A percentile compares a stretch with the other conserved stretches of the same genome.
Conservation (phyloP, 2,329 filamentous ascomycete genomes). For the Diaporthe capsici region DNA sequence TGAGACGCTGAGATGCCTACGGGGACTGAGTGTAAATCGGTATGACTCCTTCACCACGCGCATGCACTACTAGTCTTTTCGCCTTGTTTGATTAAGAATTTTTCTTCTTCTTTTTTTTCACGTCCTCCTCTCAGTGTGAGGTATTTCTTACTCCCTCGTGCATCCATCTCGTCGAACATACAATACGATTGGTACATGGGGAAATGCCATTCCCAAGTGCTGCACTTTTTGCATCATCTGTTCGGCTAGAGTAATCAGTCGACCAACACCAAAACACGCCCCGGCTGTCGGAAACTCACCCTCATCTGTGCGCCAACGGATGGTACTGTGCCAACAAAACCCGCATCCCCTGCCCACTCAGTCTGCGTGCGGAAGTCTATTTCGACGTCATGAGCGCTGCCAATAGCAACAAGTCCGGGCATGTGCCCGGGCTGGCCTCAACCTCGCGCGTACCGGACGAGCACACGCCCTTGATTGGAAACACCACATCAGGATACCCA, state of each 20-base stretch:
- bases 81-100: too few relatives aligned
- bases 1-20: neutral
- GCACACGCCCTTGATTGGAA: slow-evolving; percentile 37
- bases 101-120: neutral
- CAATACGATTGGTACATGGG: neutral
- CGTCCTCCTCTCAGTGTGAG: neutral
- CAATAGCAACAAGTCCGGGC: neutral
- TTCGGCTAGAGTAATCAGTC: neutral
- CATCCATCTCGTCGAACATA: neutral
- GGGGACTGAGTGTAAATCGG: neutral
- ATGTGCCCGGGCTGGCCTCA: neutral
- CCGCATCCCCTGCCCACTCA: neutral
- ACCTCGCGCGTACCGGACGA: slow-evolving; percentile 32
- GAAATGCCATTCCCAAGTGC: neutral
- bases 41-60: neutral
- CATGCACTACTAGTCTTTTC: neutral
- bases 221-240: neutral
- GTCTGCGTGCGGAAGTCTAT: neutral
- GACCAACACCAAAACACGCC: neutral
- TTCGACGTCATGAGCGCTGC: slow-evolving; percentile 22
- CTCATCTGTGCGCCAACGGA: neutral
- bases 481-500: slow-evolving; percentile 7
- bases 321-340: neutral
- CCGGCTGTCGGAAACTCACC: neutral
- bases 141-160: neutral